phyloP scores from a whole-genome alignment of 768 basidiomycete genomes.

The Auriscalpium microsporum region DNA sequence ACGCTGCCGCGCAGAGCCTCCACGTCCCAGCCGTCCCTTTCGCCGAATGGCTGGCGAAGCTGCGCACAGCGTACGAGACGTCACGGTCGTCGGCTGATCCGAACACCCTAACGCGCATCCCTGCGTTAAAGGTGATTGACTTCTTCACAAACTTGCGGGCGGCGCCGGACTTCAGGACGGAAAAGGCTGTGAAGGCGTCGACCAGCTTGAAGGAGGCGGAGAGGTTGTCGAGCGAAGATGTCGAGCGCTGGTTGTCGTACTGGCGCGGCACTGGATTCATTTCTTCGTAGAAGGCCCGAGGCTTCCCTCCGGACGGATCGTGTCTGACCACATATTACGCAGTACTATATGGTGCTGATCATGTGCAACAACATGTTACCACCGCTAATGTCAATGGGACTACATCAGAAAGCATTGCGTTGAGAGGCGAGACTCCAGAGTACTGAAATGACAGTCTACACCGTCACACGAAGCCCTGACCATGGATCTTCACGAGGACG shows the following conservation, averaged over 20 bases:
- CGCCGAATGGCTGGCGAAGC: background rate
- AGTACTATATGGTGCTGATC: too few species aligned
- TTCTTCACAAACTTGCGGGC: background rate
- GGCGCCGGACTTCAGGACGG: background rate
- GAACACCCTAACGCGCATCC: background rate
- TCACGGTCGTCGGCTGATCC: background rate
- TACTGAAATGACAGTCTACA: too few species aligned
- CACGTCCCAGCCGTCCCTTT: constrained; percentile 1
- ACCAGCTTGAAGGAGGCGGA: background rate
- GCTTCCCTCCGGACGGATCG: too few species aligned
- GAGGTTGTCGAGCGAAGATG: background rate
- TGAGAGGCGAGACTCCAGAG: too few species aligned
- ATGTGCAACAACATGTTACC: too few species aligned
- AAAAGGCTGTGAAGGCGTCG: background rate
- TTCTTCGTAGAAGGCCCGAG: background rate
- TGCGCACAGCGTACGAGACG: background rate
- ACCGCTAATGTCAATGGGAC: too few species aligned
- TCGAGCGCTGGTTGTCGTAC: background rate
- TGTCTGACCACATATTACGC: too few species aligned
- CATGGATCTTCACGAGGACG: too few species aligned
- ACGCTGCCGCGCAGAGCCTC: background rate
- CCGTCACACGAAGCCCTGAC: too few species aligned
- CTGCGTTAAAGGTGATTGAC: background rate
- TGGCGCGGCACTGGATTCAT: background rate
- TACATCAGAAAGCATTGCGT: too few species aligned